Conservation (phyloP, 2,329 filamentous ascomycete species). For the Beauveria rudraprayagi region DNA sequence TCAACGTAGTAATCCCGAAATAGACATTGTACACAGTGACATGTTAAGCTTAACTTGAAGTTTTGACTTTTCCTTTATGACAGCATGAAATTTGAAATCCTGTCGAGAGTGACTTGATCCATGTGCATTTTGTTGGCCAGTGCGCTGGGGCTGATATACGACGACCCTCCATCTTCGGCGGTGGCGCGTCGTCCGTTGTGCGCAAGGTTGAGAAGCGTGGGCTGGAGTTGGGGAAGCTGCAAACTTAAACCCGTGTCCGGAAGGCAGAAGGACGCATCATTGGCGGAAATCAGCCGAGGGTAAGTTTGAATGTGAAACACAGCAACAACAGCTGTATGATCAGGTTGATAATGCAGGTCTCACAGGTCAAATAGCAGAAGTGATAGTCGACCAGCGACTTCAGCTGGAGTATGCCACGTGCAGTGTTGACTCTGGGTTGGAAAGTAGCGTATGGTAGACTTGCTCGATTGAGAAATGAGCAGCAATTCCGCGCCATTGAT, state of each 20-base stretch:
- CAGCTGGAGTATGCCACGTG: neutral
- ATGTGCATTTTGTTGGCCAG: neutral
- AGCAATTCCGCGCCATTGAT: neutral
- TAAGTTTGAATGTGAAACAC: neutral
- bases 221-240: neutral
- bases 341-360: neutral
- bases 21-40: neutral
- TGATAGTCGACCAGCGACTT: neutral
- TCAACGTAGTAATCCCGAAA: neutral
- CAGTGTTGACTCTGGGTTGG: constrained; percentile 4
- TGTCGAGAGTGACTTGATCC: neutral
- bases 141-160: neutral
- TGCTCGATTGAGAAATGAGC: neutral
- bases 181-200: neutral
- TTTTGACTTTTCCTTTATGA: neutral
- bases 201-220: neutral
- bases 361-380: neutral
- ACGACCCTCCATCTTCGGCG: neutral
- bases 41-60: neutral
- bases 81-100: neutral
- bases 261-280: too few relatives aligned
- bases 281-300: too few relatives aligned
- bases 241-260: neutral
- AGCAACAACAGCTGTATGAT: neutral
- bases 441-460: constrained; percentile 4